Conservation (phyloP, 768 basidiomycete species). For the Amanita fuliginea region DNA sequence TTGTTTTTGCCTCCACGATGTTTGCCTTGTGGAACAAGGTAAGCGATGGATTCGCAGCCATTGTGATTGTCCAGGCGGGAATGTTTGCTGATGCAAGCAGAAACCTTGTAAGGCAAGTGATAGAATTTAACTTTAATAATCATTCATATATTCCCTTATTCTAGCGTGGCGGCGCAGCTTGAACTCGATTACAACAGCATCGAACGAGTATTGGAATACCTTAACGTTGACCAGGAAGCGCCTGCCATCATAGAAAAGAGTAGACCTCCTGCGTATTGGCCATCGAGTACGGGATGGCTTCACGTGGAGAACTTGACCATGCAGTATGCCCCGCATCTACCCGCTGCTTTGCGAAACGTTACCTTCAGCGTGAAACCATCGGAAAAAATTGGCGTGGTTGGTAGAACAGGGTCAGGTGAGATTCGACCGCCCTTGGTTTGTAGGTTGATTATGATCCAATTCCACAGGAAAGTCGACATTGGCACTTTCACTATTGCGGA, state of each 20-base stretch:
- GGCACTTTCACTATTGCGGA: conserved; percentile 46
- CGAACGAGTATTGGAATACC: conserved; percentile 63
- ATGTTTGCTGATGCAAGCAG: conserved; percentile 61
- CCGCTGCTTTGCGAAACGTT: conserved; percentile 44
- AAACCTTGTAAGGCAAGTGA: conserved; percentile 42
- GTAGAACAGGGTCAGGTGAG: conserved; percentile 56
- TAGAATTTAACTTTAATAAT: background rate
- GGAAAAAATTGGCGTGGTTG: conserved; percentile 66
- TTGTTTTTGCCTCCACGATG: conserved; percentile 58
- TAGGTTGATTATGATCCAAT: background rate
- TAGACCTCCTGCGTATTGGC: conserved; percentile 68
- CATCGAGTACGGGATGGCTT: conserved; percentile 46
- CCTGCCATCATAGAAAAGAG: conserved; percentile 42
- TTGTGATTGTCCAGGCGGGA: conserved; percentile 63
- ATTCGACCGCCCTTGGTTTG: background rate
- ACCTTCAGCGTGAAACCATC: conserved; percentile 48
- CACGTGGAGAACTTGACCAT: conserved; percentile 49
- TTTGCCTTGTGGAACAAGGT: conserved; percentile 52
- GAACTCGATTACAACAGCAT: conserved; percentile 70
- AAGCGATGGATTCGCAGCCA: conserved; percentile 49
- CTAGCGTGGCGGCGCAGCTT: conserved; percentile 54
- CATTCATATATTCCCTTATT: background rate
- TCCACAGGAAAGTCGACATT: conserved; percentile 43
- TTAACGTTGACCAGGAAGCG: conserved; percentile 58
- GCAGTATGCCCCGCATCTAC: conserved; percentile 51